Base-by-base conservation (phyloP, 1,284 basidiomycete genomes). In the Heterobasidion occidentale region DNA sequence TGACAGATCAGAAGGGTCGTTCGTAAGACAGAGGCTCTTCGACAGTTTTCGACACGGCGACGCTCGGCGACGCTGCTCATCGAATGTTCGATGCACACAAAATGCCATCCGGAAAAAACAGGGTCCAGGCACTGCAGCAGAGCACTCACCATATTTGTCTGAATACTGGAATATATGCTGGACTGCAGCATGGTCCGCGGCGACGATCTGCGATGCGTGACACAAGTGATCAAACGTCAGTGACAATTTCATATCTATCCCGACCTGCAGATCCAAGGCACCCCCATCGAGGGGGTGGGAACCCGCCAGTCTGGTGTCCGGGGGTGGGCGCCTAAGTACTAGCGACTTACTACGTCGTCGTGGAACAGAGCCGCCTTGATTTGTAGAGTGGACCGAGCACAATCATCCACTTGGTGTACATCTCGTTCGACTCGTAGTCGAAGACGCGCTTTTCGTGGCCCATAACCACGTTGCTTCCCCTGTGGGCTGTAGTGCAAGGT, bases 361-460 rank as follows among this genome's bases (percentile, higher is more conserved):
- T 73, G 72, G 57, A 71, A 70, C 46, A 76, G 63, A 11, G 74
- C 73, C 46, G 63, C 70, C 58, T 71, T 73, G 64, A 74, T 70
- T 65, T 67, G 66, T 69, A 75, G 47, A 73, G 60, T 34, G 71
- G 64, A 2, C 73, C 73, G 47, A 69, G 68, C 12, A 61, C 54
- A 20, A 64, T 58, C n/a, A 69, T 65, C 72, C 72, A 75, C 51
- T 64, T 60, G 1, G 63, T 65, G 64, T 73, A 72, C 62, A 68
- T 69, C 55, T 70, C 68, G 50, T 65, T 66, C 34, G 70, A 68
- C 52, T 71, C 62, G 45, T 68, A 64, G 36, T 71, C 60, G 59
- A 70, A 72, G 8, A 68, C 66, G 11, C 62, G 58, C 42, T 71
- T 64, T 61, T 76, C 73, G 59, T 76, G 74, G 17, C 74, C 70